These are phyloP conservation scores for Pontederia paniculata DNA, from an alignment of 176 grass and related monocot genomes.

Conservation along the genomic window DNA sequence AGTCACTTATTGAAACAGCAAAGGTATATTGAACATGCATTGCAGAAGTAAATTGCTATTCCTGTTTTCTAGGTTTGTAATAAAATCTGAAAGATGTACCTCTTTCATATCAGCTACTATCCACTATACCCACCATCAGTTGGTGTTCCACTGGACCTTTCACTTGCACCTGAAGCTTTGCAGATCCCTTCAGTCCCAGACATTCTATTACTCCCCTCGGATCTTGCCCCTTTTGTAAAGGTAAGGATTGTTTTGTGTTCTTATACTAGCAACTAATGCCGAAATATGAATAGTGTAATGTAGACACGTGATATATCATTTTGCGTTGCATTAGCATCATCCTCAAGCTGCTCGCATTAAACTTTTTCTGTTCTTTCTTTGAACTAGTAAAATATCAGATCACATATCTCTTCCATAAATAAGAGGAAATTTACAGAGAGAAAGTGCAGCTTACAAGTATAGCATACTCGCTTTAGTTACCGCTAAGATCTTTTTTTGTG, in stretches of 20 bases:
- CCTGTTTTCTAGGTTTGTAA: not conserved
- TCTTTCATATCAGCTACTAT: constrained; percentile 51
- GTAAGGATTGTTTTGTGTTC: constrained; percentile 23
- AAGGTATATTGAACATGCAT: constrained; percentile 32
- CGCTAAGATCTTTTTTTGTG: not conserved
- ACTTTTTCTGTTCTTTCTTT: not conserved
- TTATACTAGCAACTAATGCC: too few species aligned
- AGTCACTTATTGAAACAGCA: constrained; percentile 73
- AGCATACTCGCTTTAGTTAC: too few species aligned
- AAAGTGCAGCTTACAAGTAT: not conserved
- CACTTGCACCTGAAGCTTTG: constrained; percentile 62
- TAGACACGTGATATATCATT: not conserved
- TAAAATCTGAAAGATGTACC: constrained; percentile 10
- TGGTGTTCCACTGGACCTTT: constrained; percentile 78
- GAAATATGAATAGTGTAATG: too few species aligned
- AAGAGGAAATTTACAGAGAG: not conserved
- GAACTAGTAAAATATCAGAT: not conserved
- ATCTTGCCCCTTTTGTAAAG: constrained; percentile 91
- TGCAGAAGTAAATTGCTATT: not conserved
- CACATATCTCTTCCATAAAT: not conserved
- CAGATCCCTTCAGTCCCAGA: constrained; percentile 56
- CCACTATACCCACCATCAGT: constrained; percentile 64
- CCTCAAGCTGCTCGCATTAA: too few species aligned
- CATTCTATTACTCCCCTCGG: constrained; percentile 74
- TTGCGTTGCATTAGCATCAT: not conserved